A percentile compares a stretch with the other conserved stretches of the same genome.
Evolutionary conservation across 345 rosid species (phyloP).

Genomic region (Camelina hispida): DNA sequence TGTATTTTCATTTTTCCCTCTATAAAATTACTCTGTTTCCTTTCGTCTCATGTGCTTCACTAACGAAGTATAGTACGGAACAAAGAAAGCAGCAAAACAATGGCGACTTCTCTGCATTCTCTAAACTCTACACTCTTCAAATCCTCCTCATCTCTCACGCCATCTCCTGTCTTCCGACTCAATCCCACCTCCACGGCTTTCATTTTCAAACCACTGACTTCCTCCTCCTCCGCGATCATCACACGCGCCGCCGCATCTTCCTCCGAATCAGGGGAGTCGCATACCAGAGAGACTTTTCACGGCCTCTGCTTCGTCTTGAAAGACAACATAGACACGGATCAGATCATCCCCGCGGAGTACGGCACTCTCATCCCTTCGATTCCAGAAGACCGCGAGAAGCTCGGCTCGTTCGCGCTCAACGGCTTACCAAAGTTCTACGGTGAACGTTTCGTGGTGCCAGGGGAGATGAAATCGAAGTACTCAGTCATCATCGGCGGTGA

Average conservation of each 20-base stretch:
- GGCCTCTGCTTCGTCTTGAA: slow-evolving; percentile 84
- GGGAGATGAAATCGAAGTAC: slow-evolving; percentile 61
- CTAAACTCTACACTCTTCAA: slow-evolving; percentile 33
- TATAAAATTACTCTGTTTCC: too few relatives aligned
- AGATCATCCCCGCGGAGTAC: slow-evolving; percentile 86
- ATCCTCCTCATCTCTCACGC: slow-evolving; percentile 16
- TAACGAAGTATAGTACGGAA: neutral
- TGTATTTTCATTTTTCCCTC: neutral
- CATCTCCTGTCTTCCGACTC: slow-evolving; percentile 17
- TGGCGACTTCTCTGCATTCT: slow-evolving; percentile 41
- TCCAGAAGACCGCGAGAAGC: slow-evolving; percentile 74
- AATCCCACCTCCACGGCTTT: neutral
- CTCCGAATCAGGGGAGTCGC: slow-evolving; percentile 1
- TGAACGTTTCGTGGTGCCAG: slow-evolving; percentile 60
- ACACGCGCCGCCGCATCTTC: slow-evolving; percentile 34
- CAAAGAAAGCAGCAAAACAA: neutral
- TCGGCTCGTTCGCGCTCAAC: slow-evolving; percentile 75
- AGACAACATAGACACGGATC: slow-evolving; percentile 91
- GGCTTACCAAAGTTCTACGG: slow-evolving; percentile 68
- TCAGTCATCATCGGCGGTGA: slow-evolving; percentile 67
- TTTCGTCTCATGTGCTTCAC: neutral
- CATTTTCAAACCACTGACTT: slow-evolving; percentile 7
- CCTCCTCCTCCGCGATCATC: slow-evolving; percentile 20
- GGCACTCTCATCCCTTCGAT: slow-evolving; percentile 77
- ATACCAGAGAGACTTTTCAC: slow-evolving; percentile 49